Evolutionary conservation across 2,329 filamentous ascomycete species (phyloP).

Genomic region (Trichoderma sp.): DNA sequence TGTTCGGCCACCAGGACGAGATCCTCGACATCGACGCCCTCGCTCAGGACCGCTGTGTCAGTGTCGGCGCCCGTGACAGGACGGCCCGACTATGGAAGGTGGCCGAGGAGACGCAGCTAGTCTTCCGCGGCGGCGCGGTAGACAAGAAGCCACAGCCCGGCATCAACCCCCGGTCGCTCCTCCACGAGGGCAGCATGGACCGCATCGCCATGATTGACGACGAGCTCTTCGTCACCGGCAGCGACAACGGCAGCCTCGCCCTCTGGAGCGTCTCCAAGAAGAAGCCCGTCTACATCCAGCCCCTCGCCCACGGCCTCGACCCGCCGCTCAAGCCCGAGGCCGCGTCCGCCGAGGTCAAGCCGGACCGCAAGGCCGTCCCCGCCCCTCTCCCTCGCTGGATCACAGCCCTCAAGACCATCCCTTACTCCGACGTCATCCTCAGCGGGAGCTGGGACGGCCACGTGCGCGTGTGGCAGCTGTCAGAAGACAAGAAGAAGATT

Average conservation of each 20-base stretch:
- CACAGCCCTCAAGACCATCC: conserved; percentile 80
- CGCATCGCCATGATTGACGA: conserved; percentile 87
- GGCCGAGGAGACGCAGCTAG: conserved; percentile 88
- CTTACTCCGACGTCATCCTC: conserved; percentile 85
- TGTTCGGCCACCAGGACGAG: conserved; percentile 93
- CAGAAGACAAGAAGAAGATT: conserved; percentile 76
- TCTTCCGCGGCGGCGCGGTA: conserved; percentile 81
- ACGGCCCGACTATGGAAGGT: conserved; percentile 96
- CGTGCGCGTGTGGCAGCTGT: conserved; percentile 81
- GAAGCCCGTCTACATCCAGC: conserved; percentile 80
- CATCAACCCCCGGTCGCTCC: conserved; percentile 52
- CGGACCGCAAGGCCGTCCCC: conserved; percentile 58
- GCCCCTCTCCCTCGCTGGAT: conserved; percentile 78
- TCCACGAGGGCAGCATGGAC: conserved; percentile 83
- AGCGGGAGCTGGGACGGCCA: conserved; percentile 90
- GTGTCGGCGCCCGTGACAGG: conserved; percentile 84
- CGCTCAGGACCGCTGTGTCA: conserved; percentile 83
- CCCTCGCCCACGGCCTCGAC: conserved; percentile 82
- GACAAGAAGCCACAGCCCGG: conserved; percentile 49
- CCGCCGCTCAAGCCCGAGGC: conserved; percentile 64
- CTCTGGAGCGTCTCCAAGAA: conserved; percentile 93
- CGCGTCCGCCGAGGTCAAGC: conserved; percentile 69
- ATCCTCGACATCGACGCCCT: conserved; percentile 82
- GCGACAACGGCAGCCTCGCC: conserved; percentile 82
- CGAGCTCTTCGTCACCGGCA: conserved; percentile 86